phyloP scores from a whole-genome alignment of 1,284 basidiomycete species.

The Leccinum laetum region DNA sequence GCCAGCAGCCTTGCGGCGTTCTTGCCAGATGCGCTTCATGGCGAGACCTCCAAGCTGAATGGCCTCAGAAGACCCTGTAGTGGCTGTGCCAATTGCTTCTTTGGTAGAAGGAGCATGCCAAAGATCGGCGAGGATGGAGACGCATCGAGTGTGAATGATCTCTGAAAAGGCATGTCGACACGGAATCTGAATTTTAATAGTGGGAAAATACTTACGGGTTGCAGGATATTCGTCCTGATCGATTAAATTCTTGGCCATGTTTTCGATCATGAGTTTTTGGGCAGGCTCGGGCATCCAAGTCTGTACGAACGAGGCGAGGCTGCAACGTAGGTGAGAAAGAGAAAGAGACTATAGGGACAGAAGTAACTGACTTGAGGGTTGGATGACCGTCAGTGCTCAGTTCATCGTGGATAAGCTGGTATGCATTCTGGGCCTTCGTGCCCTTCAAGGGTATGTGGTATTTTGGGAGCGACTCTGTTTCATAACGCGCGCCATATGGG shows the following conservation, averaged over 20 bases:
- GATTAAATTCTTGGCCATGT: conserved; percentile 88
- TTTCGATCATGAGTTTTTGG: conserved; percentile 78
- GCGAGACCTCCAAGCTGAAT: conserved; percentile 94
- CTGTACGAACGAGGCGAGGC: conserved; percentile 81
- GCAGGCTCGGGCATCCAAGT: conserved; percentile 70
- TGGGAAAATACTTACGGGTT: conserved; percentile 50
- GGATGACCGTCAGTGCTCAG: conserved; percentile 68
- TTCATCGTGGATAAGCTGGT: conserved; percentile 87
- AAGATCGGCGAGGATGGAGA: conserved; percentile 88
- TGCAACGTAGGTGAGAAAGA: conserved; percentile 61
- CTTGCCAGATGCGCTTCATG: conserved; percentile 96
- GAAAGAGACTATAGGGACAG: neutral
- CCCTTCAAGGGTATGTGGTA: conserved; percentile 67
- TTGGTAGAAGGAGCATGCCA: conserved; percentile 85
- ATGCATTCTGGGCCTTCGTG: conserved; percentile 55
- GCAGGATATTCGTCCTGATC: conserved; percentile 93
- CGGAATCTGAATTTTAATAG: neutral
- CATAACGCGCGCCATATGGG: conserved; percentile 67
- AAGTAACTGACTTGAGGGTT: conserved; percentile 42
- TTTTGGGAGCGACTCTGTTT: conserved; percentile 63
- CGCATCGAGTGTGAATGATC: conserved; percentile 77
- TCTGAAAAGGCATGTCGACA: conserved; percentile 37
- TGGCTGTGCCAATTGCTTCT: conserved; percentile 87
- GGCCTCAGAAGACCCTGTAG: conserved; percentile 92
- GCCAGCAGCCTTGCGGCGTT: conserved; percentile 81